Evolutionary conservation across 1,284 basidiomycete species (phyloP).

Genomic region (Tranzscheliella williamsii): DNA sequence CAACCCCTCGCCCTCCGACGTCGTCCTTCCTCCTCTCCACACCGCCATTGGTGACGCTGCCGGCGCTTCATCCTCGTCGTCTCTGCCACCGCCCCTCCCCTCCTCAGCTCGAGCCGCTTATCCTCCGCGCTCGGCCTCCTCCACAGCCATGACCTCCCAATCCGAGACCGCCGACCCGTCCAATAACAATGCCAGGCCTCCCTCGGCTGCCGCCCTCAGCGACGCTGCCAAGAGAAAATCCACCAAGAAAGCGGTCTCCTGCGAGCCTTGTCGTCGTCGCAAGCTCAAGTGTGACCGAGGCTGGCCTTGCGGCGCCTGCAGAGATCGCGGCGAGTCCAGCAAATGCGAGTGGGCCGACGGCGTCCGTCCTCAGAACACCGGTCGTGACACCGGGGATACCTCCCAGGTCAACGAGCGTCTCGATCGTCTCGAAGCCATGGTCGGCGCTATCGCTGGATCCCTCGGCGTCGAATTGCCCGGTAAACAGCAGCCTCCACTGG

Average conservation of each 20-base stretch:
- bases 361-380: constrained; percentile 40
- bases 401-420: constrained; percentile 35
- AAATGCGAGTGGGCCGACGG: constrained; percentile 54
- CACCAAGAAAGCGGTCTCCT: constrained; percentile 53
- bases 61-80: no score
- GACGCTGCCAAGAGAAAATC: constrained; percentile 38
- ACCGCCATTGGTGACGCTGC: background rate
- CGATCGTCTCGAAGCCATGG: constrained; percentile 39
- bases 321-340: constrained; percentile 42
- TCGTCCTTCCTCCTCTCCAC: constrained; percentile 12
- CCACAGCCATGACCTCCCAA: no score
- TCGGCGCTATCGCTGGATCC: constrained; percentile 35
- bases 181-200: background rate
- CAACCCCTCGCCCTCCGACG: constrained; percentile 12
- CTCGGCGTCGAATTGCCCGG: constrained; percentile 36
- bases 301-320: constrained; percentile 45
- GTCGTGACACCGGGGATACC: constrained; percentile 34
- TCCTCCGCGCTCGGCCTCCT: no score
- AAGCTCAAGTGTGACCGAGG: constrained; percentile 54
- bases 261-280: constrained; percentile 49
- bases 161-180: constrained; percentile 1
- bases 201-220: constrained; percentile 1
- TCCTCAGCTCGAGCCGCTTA: background rate
- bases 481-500: background rate
- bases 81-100: background rate